Percentiles rank a stretch among this genome's conserved stretches.
Conservation (phyloP, 179 eudicot genomes). For the Amaranthus tricolor region DNA sequence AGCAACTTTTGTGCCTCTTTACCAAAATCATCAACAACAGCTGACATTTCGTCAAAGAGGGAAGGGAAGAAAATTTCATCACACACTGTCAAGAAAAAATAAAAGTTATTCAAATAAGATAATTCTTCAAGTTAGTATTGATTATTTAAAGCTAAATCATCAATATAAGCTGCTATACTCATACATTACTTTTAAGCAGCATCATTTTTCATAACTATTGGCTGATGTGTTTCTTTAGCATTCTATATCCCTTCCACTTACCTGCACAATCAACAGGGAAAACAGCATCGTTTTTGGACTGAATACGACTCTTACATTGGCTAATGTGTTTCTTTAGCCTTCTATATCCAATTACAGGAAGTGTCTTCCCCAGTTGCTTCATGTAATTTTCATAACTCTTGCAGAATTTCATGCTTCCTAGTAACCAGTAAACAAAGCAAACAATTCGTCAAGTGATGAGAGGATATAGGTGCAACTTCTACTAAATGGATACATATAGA, state of each 20-base stretch:
- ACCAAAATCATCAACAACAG: constrained; percentile 54
- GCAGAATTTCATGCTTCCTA: constrained; percentile 26
- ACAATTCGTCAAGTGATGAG: neutral
- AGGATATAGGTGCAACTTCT: too few species aligned
- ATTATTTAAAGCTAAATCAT: neutral
- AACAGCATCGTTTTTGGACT: neutral
- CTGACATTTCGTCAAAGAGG: constrained; percentile 63
- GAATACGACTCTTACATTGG: constrained; percentile 11
- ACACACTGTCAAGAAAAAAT: constrained; percentile 38
- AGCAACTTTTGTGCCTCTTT: constrained; percentile 60
- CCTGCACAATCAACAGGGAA: constrained; percentile 19
- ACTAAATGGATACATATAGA: too few species aligned
- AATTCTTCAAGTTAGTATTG: neutral
- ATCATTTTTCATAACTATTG: too few species aligned
- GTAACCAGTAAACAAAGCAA: neutral
- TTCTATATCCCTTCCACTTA: neutral
- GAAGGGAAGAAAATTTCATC: constrained; percentile 66
- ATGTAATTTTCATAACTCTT: constrained; percentile 22
- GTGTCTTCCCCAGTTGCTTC: constrained; percentile 18
- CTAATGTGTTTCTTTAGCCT: constrained; percentile 24
- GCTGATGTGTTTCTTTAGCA: neutral
- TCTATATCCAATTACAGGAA: constrained; percentile 23
- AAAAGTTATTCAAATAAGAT: neutral
- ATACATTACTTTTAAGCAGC: too few species aligned
- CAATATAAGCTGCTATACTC: neutral